These are phyloP conservation scores for Leishmania arabica DNA, from an alignment of 208 protist species.

Conservation along the genomic window DNA sequence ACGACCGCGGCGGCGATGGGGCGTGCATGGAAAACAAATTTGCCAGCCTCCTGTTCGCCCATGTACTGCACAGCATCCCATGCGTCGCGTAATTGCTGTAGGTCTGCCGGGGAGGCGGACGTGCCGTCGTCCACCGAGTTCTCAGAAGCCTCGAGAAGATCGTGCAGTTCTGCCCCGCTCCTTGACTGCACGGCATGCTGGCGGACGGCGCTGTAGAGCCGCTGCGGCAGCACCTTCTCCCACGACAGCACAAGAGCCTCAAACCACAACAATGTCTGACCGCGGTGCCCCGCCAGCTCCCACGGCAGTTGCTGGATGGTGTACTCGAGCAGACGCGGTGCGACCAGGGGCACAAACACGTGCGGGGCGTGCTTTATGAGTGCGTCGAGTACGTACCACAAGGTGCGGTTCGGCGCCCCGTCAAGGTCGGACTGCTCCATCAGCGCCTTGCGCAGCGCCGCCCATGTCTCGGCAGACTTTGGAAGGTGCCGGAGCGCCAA, in stretches of 20 bases:
- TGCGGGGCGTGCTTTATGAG: conserved; percentile 77
- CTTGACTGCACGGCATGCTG: conserved; percentile 64
- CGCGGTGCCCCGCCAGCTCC: conserved; percentile 26
- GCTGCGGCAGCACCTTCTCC: conserved; percentile 53
- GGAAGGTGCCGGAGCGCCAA: conserved; percentile 64
- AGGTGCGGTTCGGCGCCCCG: conserved; percentile 43
- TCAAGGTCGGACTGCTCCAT: conserved; percentile 50
- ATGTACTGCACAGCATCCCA: conserved; percentile 67
- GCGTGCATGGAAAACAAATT: conserved; percentile 8
- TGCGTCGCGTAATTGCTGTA: conserved; percentile 59
- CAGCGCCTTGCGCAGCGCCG: conserved; percentile 65
- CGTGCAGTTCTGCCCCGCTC: conserved; percentile 61
- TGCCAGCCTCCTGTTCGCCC: conserved; percentile 25
- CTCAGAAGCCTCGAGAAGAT: conserved; percentile 40
- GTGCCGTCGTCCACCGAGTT: conserved; percentile 28
- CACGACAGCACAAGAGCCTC: conserved; percentile 74
- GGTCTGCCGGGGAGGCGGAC: conserved; percentile 34
- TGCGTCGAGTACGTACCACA: conserved; percentile 80
- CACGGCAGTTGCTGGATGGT: conserved; percentile 76
- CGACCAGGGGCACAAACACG: conserved; percentile 73
- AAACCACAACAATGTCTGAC: conserved; percentile 47
- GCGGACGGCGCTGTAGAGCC: conserved; percentile 42
- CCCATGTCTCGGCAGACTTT: conserved; percentile 61
- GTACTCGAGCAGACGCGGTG: conserved; percentile 69
- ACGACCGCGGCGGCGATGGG: not conserved